Percentiles rank a stretch among this genome's conserved stretches.
These are phyloP conservation scores for Holtermannia corniformis DNA, from an alignment of 768 basidiomycete genomes.

Conservation along the genomic window DNA sequence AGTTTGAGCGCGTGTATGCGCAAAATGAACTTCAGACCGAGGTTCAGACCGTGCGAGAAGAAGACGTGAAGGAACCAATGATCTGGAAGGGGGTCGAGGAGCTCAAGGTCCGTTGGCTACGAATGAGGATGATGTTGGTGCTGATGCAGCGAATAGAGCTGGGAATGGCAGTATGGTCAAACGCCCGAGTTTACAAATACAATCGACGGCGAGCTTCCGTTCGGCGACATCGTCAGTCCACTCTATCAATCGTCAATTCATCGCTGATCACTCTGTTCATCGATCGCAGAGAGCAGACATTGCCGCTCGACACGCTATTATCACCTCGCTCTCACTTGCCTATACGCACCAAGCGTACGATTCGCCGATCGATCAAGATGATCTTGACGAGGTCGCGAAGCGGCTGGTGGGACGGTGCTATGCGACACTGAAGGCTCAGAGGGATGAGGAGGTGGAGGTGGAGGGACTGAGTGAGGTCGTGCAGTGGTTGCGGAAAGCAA, in stretches of 20 bases:
- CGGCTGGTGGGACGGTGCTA: neutral
- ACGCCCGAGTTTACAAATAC: slow-evolving; percentile 84
- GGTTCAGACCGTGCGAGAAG: slow-evolving; percentile 45
- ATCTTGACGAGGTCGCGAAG: neutral
- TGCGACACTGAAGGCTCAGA: neutral
- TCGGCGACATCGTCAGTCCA: slow-evolving; percentile 45
- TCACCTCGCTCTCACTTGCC: slow-evolving; percentile 21
- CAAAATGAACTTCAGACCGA: slow-evolving; percentile 7
- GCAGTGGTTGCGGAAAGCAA: neutral
- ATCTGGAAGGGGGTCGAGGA: slow-evolving; percentile 64
- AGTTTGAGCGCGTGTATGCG: slow-evolving; percentile 49
- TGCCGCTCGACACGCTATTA: slow-evolving; percentile 28
- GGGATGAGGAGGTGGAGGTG: neutral
- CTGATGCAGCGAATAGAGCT: slow-evolving; percentile 49
- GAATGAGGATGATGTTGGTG: no score
- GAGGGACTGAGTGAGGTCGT: neutral
- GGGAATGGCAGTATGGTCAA: slow-evolving; percentile 90
- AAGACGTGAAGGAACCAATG: slow-evolving; percentile 46
- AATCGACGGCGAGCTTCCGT: slow-evolving; percentile 42
- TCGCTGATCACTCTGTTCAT: neutral
- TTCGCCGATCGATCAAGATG: neutral
- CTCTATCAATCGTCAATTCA: neutral
- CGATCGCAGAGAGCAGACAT: slow-evolving; percentile 19
- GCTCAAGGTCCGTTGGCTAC: slow-evolving; percentile 50
- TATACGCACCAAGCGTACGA: slow-evolving; percentile 4